phyloP scores from a whole-genome alignment of 1,139 yeast species.

The Yamadazyma kanchanaburiensis region DNA sequence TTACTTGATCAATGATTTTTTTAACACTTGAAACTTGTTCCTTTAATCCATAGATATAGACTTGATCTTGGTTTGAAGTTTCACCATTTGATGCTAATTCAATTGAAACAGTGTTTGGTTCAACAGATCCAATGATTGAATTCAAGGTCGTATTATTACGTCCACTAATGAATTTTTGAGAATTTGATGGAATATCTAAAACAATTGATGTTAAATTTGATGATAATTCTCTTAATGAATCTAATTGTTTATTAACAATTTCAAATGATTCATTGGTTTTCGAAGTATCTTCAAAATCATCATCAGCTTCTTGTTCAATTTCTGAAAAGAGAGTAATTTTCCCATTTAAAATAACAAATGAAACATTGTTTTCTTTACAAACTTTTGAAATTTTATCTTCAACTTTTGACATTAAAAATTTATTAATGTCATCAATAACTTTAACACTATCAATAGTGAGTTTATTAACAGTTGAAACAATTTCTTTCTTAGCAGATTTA shows the following conservation, averaged over 20 bases:
- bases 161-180: conserved; percentile 59
- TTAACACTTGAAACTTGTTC: conserved; percentile 51
- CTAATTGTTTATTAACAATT: conserved; percentile 48
- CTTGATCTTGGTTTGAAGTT: conserved; percentile 48
- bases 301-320: conserved; percentile 29
- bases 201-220: conserved; percentile 49
- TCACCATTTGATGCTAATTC: conserved; percentile 30
- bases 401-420: conserved; percentile 57
- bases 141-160: conserved; percentile 56
- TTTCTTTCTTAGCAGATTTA: conserved; percentile 53
- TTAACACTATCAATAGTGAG: conserved; percentile 66
- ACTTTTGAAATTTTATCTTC: conserved; percentile 41
- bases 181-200: conserved; percentile 49
- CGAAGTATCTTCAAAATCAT: conserved; percentile 27
- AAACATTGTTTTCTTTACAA: conserved; percentile 49
- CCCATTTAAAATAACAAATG: conserved; percentile 52
- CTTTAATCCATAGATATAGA: conserved; percentile 62
- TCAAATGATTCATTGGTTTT: conserved; percentile 30
- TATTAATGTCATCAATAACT: conserved; percentile 63
- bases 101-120: conserved; percentile 37
- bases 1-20: conserved; percentile 50
- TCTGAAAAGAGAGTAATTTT: conserved; percentile 38
- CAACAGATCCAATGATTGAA: conserved; percentile 40
- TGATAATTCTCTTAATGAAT: conserved; percentile 58
- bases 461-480: conserved; percentile 71